Conservation (phyloP, 2,329 filamentous ascomycete genomes). For the Trichophyton benhamiae region DNA sequence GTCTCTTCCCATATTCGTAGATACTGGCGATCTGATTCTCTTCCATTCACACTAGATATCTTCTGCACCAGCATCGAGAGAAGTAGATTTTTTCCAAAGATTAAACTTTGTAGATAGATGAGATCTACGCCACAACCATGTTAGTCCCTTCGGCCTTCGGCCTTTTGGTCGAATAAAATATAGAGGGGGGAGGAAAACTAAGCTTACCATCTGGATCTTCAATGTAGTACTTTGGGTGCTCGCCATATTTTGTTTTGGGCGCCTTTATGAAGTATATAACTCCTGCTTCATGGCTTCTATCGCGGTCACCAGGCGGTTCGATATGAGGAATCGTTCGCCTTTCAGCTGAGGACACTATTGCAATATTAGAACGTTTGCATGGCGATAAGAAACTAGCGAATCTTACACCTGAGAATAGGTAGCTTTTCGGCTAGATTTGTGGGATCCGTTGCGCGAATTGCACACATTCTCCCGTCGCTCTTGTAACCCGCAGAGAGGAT, state of each 20-base stretch:
- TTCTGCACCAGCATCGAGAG: conserved; percentile 10
- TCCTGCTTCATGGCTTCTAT: conserved; percentile 6
- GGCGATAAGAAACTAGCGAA: background rate
- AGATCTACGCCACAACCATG: conserved; percentile 4
- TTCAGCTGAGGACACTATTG: conserved; percentile 9
- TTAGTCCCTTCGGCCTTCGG: background rate
- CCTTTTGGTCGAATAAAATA: background rate
- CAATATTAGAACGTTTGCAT: background rate
- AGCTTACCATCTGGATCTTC: conserved; percentile 7
- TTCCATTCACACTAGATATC: conserved; percentile 7
- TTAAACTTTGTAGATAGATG: conserved; percentile 8
- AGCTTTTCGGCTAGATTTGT: background rate
- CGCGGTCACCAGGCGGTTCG: conserved; percentile 10
- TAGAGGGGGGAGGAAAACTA: background rate
- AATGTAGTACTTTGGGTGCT: conserved; percentile 8
- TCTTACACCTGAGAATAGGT: background rate
- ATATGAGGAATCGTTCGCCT: conserved; percentile 11
- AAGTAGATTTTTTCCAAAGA: conserved; percentile 11
- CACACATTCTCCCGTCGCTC: conserved; percentile 1
- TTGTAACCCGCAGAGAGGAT: conserved; percentile 7
- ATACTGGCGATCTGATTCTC: conserved; percentile 12
- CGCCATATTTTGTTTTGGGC: conserved; percentile 10
- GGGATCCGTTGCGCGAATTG: conserved; percentile 6
- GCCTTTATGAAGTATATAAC: conserved; percentile 11
- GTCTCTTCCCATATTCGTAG: conserved; percentile 10